phyloP scores from a whole-genome alignment of 805 yeast species.

The Brettanomyces nanus region DNA sequence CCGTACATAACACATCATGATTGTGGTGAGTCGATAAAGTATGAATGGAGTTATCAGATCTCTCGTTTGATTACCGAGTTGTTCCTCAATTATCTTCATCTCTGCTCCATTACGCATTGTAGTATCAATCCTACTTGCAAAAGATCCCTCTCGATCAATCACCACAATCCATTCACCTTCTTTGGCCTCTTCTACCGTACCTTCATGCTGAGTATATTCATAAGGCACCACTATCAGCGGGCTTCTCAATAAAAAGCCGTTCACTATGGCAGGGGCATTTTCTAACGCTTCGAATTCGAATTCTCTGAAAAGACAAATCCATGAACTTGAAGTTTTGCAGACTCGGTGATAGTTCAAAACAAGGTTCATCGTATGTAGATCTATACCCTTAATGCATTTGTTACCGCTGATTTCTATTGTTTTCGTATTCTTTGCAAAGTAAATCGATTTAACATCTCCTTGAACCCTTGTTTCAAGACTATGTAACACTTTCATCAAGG shows the following conservation, averaged over 20 bases:
- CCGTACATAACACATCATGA: slow-evolving; percentile 2
- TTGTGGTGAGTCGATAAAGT: slow-evolving; percentile 9
- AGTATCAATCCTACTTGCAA: neutral
- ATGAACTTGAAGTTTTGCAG: neutral
- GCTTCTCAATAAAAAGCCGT: neutral
- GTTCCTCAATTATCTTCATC: neutral
- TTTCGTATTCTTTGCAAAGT: neutral
- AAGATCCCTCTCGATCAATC: neutral
- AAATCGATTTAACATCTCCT: no score
- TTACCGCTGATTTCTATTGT: neutral
- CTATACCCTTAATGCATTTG: neutral
- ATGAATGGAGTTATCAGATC: slow-evolving; percentile 3
- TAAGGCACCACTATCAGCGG: neutral
- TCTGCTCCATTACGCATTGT: neutral
- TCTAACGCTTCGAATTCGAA: neutral
- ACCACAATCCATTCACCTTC: neutral
- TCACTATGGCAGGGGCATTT: neutral
- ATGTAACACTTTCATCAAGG: no score
- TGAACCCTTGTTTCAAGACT: no score
- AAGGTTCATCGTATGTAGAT: neutral
- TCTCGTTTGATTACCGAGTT: no score
- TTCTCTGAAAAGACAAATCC: no score
- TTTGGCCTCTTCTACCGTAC: neutral
- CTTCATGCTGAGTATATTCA: neutral
- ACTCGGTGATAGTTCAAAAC: neutral